These are phyloP conservation scores for Martiniozyma abietophila DNA, from an alignment of 805 yeast species.

Conservation along the genomic window DNA sequence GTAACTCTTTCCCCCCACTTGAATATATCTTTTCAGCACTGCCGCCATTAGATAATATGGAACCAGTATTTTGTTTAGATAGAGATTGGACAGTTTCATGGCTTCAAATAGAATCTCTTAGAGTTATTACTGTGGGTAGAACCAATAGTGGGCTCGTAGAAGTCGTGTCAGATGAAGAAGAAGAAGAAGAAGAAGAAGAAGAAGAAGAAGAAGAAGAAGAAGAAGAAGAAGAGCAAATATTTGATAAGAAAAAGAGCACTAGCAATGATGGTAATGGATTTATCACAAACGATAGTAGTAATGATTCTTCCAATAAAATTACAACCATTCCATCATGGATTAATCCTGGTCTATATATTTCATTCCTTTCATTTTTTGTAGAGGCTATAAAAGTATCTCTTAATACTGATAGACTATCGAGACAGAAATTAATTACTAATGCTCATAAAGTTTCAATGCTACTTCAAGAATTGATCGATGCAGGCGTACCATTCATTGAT, in stretches of 20 bases:
- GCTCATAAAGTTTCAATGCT: constrained; percentile 62
- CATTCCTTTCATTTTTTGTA: constrained; percentile 32
- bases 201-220: constrained; percentile 7
- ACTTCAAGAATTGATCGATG: constrained; percentile 70
- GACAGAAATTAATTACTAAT: constrained; percentile 55
- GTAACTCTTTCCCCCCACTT: constrained; percentile 19
- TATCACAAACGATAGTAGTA: background rate
- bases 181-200: constrained; percentile 13
- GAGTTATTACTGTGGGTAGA: constrained; percentile 15
- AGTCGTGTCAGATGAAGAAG: constrained; percentile 26
- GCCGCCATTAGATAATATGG: constrained; percentile 12
- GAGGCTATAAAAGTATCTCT: constrained; percentile 34
- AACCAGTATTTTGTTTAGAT: constrained; percentile 23
- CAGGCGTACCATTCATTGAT: constrained; percentile 62
- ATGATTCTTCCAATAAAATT: background rate
- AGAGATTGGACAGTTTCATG: constrained; percentile 25
- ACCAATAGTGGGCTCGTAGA: constrained; percentile 14
- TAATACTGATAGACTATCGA: constrained; percentile 38
- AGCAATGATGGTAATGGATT: background rate
- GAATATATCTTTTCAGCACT: constrained; percentile 20
- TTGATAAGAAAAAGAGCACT: background rate
- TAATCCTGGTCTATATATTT: constrained; percentile 37
- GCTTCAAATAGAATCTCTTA: constrained; percentile 17
- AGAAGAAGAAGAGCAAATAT: constrained; percentile 2
- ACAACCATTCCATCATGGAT: constrained; percentile 10